Percentiles rank a stretch among this genome's conserved stretches.
phyloP scores from a whole-genome alignment of 768 basidiomycete genomes.

The Imleria badia region DNA sequence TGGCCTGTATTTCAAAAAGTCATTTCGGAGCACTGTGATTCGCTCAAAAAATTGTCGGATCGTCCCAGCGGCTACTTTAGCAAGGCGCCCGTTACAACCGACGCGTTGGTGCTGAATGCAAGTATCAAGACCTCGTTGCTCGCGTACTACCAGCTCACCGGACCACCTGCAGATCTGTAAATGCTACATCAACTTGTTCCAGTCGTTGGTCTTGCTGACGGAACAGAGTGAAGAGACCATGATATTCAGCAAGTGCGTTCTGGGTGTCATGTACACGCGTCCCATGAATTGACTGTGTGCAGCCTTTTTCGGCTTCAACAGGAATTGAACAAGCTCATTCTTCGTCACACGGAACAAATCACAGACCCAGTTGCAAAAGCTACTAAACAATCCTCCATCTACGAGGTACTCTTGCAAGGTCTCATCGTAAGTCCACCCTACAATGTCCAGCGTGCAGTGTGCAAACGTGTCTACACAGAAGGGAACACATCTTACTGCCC shows the following conservation, averaged over 20 bases:
- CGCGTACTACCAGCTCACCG: not conserved
- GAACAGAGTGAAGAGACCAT: conserved; percentile 89
- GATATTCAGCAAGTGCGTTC: conserved; percentile 88
- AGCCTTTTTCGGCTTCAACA: conserved; percentile 85
- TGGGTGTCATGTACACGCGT: not conserved
- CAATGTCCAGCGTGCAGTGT: not conserved
- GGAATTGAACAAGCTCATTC: conserved; percentile 76
- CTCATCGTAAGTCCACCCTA: conserved; percentile 57
- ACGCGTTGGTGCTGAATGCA: conserved; percentile 63
- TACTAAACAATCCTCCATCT: conserved; percentile 69
- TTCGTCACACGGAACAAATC: conserved; percentile 67
- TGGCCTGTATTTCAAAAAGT: conserved; percentile 94
- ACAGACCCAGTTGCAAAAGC: conserved; percentile 60
- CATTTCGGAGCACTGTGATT: conserved; percentile 81
- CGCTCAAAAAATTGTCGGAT: conserved; percentile 80
- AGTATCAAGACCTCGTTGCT: conserved; percentile 19
- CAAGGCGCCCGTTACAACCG: conserved; percentile 61
- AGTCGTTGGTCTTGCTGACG: conserved; percentile 76
- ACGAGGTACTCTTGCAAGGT: conserved; percentile 72
- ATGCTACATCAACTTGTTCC: conserved; percentile 80
- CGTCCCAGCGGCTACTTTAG: conserved; percentile 64
- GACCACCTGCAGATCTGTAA: conserved; percentile 54
- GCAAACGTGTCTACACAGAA: conserved; percentile 40
- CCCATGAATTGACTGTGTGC: not conserved
- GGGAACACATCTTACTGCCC: conserved; percentile 67